Evolutionary conservation across 495 filamentous ascomycete genomes (phyloP).

Genomic region (Apodospora peruviana): DNA sequence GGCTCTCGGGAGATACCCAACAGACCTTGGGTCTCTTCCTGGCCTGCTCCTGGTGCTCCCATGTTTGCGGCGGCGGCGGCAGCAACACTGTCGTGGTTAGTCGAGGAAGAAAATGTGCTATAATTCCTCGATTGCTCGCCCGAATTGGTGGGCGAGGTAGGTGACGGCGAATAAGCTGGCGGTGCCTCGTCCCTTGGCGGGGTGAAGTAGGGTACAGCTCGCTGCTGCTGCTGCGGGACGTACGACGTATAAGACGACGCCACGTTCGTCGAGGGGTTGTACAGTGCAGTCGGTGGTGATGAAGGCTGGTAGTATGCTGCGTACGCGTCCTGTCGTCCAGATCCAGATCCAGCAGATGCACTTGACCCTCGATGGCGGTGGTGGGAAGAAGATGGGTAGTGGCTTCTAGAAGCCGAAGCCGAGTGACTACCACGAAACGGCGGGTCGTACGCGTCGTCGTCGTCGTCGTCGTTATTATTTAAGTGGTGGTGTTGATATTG

Average conservation of each 20-base stretch:
- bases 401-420: conserved; percentile 3
- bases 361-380: neutral
- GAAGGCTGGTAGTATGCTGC: conserved; percentile 20
- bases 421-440: neutral
- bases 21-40: conserved; percentile 30
- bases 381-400: neutral
- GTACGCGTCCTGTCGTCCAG: conserved; percentile 1
- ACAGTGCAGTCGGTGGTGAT: conserved; percentile 13
- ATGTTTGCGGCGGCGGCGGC: no score
- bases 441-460: conserved; percentile 1
- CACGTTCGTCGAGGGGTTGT: conserved; percentile 13
- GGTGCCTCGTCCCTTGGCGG: conserved; percentile 39
- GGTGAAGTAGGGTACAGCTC: conserved; percentile 9
- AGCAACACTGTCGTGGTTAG: no score
- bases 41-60: conserved; percentile 27
- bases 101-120: conserved; percentile 35
- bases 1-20: conserved; percentile 30
- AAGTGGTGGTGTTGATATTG: neutral
- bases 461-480: neutral
- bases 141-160: conserved; percentile 18
- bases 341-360: neutral
- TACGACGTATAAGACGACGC: conserved; percentile 21
- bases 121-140: conserved; percentile 23
- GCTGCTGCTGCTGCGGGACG: conserved; percentile 3
- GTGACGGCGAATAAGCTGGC: conserved; percentile 40